Evolutionary conservation across 1,139 yeast genomes (phyloP).

Genomic region (Scheffersomyces cryptocercus): DNA sequence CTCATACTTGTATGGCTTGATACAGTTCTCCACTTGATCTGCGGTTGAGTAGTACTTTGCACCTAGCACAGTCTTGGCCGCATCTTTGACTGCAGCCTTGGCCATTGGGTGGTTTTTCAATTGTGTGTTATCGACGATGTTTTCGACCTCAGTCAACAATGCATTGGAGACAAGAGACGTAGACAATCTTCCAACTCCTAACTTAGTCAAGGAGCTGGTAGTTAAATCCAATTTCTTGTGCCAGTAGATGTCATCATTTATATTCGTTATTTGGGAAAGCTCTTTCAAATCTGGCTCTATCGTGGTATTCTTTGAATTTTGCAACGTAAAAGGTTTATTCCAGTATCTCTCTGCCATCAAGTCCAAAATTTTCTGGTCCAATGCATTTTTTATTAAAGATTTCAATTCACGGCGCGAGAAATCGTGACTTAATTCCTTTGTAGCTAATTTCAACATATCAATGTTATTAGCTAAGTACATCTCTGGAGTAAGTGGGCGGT

Average conservation of each 20-base stretch:
- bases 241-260: constrained; percentile 81
- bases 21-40: constrained; percentile 97
- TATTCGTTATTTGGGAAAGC: constrained; percentile 45
- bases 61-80: constrained; percentile 77
- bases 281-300: constrained; percentile 56
- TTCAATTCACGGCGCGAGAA: constrained; percentile 84
- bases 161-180: constrained; percentile 83
- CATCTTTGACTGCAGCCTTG: constrained; percentile 75
- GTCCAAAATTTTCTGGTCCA: constrained; percentile 88
- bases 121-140: constrained; percentile 71
- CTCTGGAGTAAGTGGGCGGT: constrained; percentile 88
- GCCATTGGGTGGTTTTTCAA: constrained; percentile 85
- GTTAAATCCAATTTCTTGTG: constrained; percentile 82
- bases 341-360: constrained; percentile 88
- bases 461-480: constrained; percentile 91
- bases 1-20: constrained; percentile 95
- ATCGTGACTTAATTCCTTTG: constrained; percentile 80
- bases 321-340: constrained; percentile 60
- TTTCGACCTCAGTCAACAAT: constrained; percentile 72
- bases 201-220: constrained; percentile 80
- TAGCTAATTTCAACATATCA: constrained; percentile 81
- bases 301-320: constrained; percentile 11
- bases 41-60: constrained; percentile 87
- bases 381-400: constrained; percentile 74
- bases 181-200: constrained; percentile 90